phyloP scores from a whole-genome alignment of 352 stramenopile genomes.

The Porosira glacialis region DNA sequence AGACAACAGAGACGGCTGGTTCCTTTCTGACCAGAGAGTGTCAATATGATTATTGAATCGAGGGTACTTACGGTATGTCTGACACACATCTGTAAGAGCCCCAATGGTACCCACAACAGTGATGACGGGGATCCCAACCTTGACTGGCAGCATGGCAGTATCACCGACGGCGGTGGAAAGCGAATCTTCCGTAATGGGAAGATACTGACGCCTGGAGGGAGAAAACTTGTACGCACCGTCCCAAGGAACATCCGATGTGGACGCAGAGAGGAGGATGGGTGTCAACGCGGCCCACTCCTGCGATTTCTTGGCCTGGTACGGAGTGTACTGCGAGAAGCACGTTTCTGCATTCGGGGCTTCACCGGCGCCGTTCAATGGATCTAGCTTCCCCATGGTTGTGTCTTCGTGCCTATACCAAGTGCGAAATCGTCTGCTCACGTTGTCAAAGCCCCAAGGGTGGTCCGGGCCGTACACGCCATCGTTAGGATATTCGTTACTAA shows the following conservation, averaged over 20 bases:
- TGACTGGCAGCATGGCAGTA: slow-evolving; percentile 13
- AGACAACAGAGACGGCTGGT: too few relatives aligned
- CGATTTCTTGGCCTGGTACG: slow-evolving; percentile 36
- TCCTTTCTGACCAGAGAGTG: too few relatives aligned
- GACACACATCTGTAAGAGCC: slow-evolving; percentile 15
- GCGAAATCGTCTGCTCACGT: slow-evolving; percentile 21
- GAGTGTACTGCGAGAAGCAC: slow-evolving; percentile 38
- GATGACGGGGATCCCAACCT: slow-evolving; percentile 26
- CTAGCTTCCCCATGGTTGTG: slow-evolving; percentile 24
- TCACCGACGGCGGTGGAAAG: slow-evolving; percentile 19
- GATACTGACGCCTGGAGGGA: slow-evolving; percentile 6
- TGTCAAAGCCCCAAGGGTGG: slow-evolving; percentile 41
- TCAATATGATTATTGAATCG: slow-evolving; percentile 36
- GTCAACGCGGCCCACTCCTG: slow-evolving; percentile 26
- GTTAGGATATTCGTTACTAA: slow-evolving; percentile 36
- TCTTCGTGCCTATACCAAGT: slow-evolving; percentile 30
- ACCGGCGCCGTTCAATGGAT: slow-evolving; percentile 32
- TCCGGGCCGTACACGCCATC: slow-evolving; percentile 23
- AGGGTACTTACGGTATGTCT: slow-evolving; percentile 22
- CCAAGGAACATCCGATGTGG: slow-evolving; percentile 13
- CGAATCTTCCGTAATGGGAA: slow-evolving; percentile 1
- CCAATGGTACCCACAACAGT: slow-evolving; percentile 34
- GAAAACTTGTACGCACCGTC: slow-evolving; percentile 39
- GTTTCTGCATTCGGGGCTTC: slow-evolving; percentile 17
- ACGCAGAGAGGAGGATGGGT: slow-evolving; percentile 27